Evolutionary conservation across 2,329 filamentous ascomycete genomes (phyloP).

Genomic region (Tolypocladium tropicale): DNA sequence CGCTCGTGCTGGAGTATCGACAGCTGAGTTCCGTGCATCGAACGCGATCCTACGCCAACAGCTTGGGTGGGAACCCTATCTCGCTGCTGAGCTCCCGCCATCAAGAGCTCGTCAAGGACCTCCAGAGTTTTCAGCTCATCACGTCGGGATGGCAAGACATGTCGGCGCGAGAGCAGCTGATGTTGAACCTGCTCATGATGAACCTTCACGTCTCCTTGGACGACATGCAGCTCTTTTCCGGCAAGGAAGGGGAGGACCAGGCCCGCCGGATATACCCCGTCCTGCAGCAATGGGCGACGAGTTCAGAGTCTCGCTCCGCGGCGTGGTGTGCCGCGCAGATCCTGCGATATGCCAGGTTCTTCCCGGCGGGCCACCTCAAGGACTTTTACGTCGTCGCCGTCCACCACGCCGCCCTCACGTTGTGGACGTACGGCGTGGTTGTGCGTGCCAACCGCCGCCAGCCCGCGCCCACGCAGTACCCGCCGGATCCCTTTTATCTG

Average conservation of each 20-base stretch:
- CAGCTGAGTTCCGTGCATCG: constrained; percentile 43
- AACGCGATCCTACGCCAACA: constrained; percentile 35
- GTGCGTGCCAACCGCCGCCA: constrained; percentile 27
- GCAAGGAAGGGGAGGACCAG: constrained; percentile 57
- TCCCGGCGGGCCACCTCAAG: constrained; percentile 43
- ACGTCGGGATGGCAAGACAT: constrained; percentile 32
- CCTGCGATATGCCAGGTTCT: constrained; percentile 45
- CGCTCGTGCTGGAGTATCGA: constrained; percentile 55
- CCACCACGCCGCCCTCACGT: constrained; percentile 55
- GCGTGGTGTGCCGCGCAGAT: constrained; percentile 61
- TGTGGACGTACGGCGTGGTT: constrained; percentile 61
- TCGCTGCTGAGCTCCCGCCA: constrained; percentile 44
- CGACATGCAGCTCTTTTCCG: constrained; percentile 57
- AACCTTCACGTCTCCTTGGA: constrained; percentile 55
- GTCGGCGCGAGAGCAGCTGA: constrained; percentile 33
- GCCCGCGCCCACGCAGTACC: constrained; percentile 19
- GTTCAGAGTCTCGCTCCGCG: constrained; percentile 44
- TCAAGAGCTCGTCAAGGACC: constrained; percentile 49
- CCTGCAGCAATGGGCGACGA: constrained; percentile 49
- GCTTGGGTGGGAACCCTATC: constrained; percentile 26
- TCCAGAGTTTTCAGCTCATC: constrained; percentile 36
- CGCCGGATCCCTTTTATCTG: constrained; percentile 35
- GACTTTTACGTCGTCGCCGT: constrained; percentile 60
- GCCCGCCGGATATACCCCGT: constrained; percentile 48
- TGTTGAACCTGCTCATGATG: constrained; percentile 48